Evolutionary conservation across 2,329 filamentous ascomycete genomes (phyloP).

Genomic region (Calonectria pauciramosa): DNA sequence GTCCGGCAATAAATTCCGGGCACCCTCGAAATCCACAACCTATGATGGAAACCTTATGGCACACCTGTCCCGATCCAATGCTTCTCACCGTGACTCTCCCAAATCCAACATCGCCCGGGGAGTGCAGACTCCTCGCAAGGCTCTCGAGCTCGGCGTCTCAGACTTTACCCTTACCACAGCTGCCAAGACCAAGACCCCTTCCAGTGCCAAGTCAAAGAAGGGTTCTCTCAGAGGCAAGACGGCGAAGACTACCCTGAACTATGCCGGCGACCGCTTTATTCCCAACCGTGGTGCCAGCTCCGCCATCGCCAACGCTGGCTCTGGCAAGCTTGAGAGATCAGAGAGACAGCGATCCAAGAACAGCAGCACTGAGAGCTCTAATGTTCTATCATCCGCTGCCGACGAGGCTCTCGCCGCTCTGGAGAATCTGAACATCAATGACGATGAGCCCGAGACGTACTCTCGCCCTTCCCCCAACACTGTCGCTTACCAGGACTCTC

Average conservation of each 20-base stretch:
- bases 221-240: conserved; percentile 65
- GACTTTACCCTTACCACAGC: conserved; percentile 94
- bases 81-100: conserved; percentile 85
- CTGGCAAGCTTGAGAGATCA: conserved; percentile 82
- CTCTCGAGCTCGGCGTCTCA: conserved; percentile 89
- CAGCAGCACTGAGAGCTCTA: conserved; percentile 77
- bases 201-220: conserved; percentile 70
- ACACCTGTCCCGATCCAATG: conserved; percentile 79
- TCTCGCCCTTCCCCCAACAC: conserved; percentile 88
- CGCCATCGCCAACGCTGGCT: conserved; percentile 84
- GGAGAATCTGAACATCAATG: conserved; percentile 81
- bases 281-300: conserved; percentile 94
- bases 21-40: conserved; percentile 78
- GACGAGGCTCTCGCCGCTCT: conserved; percentile 86
- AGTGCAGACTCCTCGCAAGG: conserved; percentile 82
- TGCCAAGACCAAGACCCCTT: conserved; percentile 74
- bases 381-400: conserved; percentile 81
- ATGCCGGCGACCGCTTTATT: conserved; percentile 93
- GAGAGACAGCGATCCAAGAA: conserved; percentile 82
- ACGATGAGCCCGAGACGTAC: conserved; percentile 78
- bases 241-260: conserved; percentile 85
- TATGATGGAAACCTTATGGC: conserved; percentile 85
- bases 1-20: conserved; percentile 64
- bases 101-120: conserved; percentile 94
- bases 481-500: conserved; percentile 90